A percentile compares a stretch with the other conserved stretches of the same genome.
Conservation (phyloP, 2,329 filamentous ascomycete genomes). For the Cladophialophora yegresii region DNA sequence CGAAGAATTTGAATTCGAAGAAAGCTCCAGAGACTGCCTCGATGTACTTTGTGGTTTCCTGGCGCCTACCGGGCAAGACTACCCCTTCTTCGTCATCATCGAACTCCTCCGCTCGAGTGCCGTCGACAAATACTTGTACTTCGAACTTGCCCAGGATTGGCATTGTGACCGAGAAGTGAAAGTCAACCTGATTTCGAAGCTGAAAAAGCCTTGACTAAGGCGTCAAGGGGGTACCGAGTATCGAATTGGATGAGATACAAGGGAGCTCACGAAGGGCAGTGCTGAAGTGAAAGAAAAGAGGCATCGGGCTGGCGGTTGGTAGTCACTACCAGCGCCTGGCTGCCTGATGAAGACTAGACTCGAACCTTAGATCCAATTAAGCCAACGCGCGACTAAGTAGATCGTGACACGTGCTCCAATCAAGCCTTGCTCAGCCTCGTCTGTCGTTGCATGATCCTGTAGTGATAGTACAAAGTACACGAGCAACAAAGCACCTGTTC, state of each 20-base stretch:
- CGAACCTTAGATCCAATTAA: background rate
- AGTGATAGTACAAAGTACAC: background rate
- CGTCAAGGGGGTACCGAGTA: background rate
- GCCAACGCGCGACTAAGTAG: background rate
- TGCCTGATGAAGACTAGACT: background rate
- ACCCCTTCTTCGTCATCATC: constrained; percentile 16
- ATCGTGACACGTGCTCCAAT: background rate
- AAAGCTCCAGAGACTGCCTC: constrained; percentile 18
- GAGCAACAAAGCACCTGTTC: background rate
- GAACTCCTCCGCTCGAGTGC: constrained; percentile 36
- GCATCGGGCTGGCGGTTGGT: background rate
- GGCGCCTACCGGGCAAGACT: background rate
- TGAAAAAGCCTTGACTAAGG: too few species aligned
- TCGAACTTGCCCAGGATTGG: constrained; percentile 7
- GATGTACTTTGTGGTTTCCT: constrained; percentile 32
- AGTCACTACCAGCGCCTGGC: background rate
- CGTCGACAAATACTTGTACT: constrained; percentile 26
- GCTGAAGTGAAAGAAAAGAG: background rate
- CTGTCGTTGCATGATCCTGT: background rate
- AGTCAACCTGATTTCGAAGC: background rate
- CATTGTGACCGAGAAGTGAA: background rate
- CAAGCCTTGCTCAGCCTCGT: background rate
- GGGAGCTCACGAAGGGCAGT: background rate
- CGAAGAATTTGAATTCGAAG: constrained; percentile 24
- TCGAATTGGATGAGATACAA: background rate